Percentiles rank a stretch among this genome's conserved stretches.
Conservation (phyloP, 2,329 filamentous ascomycete genomes). For the Metarhizium robertsii region DNA sequence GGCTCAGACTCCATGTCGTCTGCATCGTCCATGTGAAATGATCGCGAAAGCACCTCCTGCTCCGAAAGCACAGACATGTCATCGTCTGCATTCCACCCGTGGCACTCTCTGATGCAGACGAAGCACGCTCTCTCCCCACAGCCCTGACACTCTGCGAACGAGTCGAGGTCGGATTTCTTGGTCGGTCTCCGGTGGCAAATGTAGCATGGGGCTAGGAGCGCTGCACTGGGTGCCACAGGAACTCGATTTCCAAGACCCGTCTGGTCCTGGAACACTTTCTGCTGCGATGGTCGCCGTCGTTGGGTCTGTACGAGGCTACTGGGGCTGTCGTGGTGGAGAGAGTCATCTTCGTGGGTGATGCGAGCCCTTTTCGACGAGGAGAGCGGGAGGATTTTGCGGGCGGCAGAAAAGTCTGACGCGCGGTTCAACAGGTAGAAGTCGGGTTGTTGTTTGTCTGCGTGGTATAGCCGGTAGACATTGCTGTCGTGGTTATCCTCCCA, state of each 20-base stretch:
- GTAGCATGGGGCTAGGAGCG: slow-evolving; percentile 48
- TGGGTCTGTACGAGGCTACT: slow-evolving; percentile 10
- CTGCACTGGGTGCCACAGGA: slow-evolving; percentile 7
- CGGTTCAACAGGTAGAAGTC: slow-evolving; percentile 19
- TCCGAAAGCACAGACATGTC: slow-evolving; percentile 16
- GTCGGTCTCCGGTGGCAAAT: slow-evolving; percentile 58
- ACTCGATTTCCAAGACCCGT: slow-evolving; percentile 7
- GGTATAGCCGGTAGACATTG: slow-evolving; percentile 16
- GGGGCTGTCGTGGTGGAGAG: slow-evolving; percentile 11
- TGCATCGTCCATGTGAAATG: slow-evolving; percentile 42
- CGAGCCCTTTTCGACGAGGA: slow-evolving; percentile 21
- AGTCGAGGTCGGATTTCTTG: slow-evolving; percentile 56
- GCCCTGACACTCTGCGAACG: slow-evolving; percentile 53
- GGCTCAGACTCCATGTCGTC: slow-evolving; percentile 18
- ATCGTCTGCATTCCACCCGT: slow-evolving; percentile 31
- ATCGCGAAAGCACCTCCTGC: slow-evolving; percentile 29
- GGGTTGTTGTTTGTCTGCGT: slow-evolving; percentile 13
- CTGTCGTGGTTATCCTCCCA: slow-evolving; percentile 20
- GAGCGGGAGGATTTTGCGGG: slow-evolving; percentile 21
- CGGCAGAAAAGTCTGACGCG: slow-evolving; percentile 11
- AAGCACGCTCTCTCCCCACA: slow-evolving; percentile 57
- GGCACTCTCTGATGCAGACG: slow-evolving; percentile 58
- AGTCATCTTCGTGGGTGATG: slow-evolving; percentile 13
- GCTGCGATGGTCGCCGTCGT: slow-evolving; percentile 16
- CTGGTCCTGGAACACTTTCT: slow-evolving; percentile 14